Evolutionary conservation across 306 rosid species (phyloP).

Genomic region (Benincasa hispida): DNA sequence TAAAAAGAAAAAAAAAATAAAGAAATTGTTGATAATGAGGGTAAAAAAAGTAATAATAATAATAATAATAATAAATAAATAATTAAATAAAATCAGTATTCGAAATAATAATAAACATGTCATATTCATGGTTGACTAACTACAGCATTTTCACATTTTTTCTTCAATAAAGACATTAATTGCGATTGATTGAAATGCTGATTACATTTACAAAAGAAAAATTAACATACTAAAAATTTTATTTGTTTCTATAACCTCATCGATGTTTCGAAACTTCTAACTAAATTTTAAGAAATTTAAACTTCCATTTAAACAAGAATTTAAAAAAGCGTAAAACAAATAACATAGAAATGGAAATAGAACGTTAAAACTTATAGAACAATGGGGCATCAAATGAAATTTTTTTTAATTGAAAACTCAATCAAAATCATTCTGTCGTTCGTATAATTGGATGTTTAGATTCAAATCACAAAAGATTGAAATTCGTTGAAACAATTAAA

Average conservation of each 20-base stretch:
- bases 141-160: not conserved
- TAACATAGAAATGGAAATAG: not conserved
- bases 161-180: slow-evolving; percentile 1
- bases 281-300: not conserved
- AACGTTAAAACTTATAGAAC: not conserved
- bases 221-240: not conserved
- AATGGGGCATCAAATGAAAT: not conserved
- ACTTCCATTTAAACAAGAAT: not conserved
- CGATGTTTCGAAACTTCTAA: not conserved
- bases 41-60: not conserved
- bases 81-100: not conserved
- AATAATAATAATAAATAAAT: no score
- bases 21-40: not conserved
- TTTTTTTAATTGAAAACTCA: not conserved
- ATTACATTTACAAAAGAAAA: not conserved
- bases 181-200: not conserved
- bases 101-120: not conserved
- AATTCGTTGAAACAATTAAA: not conserved
- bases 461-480: not conserved
- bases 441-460: not conserved
- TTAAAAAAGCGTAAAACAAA: not conserved
- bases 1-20: not conserved
- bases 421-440: not conserved
- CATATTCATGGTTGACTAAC: slow-evolving; percentile 1
- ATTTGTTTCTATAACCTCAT: not conserved